Evolutionary conservation across 2,329 filamentous ascomycete species (phyloP), one percentile per base, ranked within the genome.

Genomic region (Myriosclerotinia scirpicola): DNA sequence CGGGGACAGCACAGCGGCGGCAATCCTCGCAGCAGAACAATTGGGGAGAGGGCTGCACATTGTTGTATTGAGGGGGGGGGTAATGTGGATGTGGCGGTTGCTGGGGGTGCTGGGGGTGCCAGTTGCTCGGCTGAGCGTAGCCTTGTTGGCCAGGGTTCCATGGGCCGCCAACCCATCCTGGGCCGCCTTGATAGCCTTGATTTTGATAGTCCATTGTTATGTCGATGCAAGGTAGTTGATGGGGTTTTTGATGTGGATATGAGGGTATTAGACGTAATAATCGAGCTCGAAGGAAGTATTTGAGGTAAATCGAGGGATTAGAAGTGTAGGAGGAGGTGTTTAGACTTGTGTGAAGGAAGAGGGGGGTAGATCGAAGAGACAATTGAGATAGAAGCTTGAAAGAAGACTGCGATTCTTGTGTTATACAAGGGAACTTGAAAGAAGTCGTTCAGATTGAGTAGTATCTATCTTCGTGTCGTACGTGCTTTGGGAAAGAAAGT

Each of bases 1-100:
- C 3, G 26, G 30, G 30, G n/a, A 14, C 3, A 26, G 34, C 17
- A 30, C 26, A 30, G 2, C 62, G 53, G 34, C 58, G 62, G 34
- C 40, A 46, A 7, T 20, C 36, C 2, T 26, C 53, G 17, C 62
- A 64, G 42, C 62, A 64, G 30, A 64, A 64, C 1, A 64, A 1
- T 14, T 40, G 17, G 22, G 52, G 40, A 2, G 50, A 3, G 7
- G 42, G 26, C 6, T 46, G 30, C 30, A 34, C 26, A 1, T 20
- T 15, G 7, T 12, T 42, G 9, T 44, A 26, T 12, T 34, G 26
- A 64, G 36, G 15, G 6, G 38, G 4, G 17, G 61, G 50, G 2
- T 12, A 26, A 5, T 5, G 61, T 12, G 36, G 61, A 1, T 5
- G 36, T 9, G 9, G 42, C 11, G 9, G 42, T 9, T 26, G 20